Evolutionary conservation across 441 rosid genomes (phyloP).

Genomic region (Jatropha multifida): DNA sequence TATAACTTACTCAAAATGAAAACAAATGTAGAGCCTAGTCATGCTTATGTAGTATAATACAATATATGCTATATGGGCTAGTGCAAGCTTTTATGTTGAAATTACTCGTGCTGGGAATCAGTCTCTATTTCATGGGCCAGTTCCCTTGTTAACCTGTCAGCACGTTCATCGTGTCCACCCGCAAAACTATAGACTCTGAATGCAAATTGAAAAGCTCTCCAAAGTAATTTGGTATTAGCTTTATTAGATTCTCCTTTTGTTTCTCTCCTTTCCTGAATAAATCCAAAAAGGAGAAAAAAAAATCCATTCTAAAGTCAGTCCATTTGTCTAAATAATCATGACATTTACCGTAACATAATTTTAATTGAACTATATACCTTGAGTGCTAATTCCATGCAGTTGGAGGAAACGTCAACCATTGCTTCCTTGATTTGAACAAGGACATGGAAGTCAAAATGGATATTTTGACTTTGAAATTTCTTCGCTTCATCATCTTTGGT

Average conservation of each 20-base stretch:
- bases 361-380: slow-evolving; percentile 42
- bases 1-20: slow-evolving; percentile 2
- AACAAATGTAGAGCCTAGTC: neutral
- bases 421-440: slow-evolving; percentile 81
- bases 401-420: slow-evolving; percentile 89
- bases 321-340: neutral
- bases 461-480: slow-evolving; percentile 68
- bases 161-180: slow-evolving; percentile 62
- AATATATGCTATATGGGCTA: neutral
- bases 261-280: slow-evolving; percentile 44
- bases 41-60: neutral
- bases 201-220: slow-evolving; percentile 63
- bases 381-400: slow-evolving; percentile 85
- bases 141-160: slow-evolving; percentile 48
- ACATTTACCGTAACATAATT: neutral
- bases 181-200: slow-evolving; percentile 54
- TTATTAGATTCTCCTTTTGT: slow-evolving; percentile 34
- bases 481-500: slow-evolving; percentile 87
- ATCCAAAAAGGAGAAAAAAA: neutral
- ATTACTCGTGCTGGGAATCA: slow-evolving; percentile 28
- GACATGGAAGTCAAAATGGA: slow-evolving; percentile 72
- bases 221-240: slow-evolving; percentile 40
- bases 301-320: neutral
- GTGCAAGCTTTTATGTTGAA: neutral
- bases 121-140: slow-evolving; percentile 49